Evolutionary conservation across 805 yeast genomes (phyloP).

Genomic region (Maudiozyma pseudohumilis): DNA sequence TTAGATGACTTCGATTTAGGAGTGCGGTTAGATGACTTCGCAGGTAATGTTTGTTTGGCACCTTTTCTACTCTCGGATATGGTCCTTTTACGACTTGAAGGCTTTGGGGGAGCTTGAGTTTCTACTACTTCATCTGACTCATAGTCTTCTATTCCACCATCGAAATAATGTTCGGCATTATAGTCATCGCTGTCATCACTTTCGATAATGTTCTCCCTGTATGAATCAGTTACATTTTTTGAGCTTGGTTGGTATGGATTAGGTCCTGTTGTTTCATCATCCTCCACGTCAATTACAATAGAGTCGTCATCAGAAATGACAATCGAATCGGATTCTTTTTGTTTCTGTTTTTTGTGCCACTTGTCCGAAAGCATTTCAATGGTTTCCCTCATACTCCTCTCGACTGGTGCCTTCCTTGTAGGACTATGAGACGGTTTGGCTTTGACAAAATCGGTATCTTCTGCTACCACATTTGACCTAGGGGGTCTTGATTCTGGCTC

Average conservation of each 20-base stretch:
- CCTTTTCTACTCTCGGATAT: neutral
- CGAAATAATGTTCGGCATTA: neutral
- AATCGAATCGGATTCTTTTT: conserved; percentile 9
- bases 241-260: too few relatives aligned
- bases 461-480: too few relatives aligned
- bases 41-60: too few relatives aligned
- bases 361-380: neutral
- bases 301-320: conserved; percentile 3
- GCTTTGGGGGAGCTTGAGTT: neutral
- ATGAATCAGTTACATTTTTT: too few relatives aligned
- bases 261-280: too few relatives aligned
- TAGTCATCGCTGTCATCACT: neutral
- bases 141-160: neutral
- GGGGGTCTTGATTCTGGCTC: too few relatives aligned
- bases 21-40: conserved; percentile 7
- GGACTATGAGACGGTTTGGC: too few relatives aligned
- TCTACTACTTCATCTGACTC: neutral
- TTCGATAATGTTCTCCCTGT: too few relatives aligned
- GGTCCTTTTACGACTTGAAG: neutral
- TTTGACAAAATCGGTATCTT: neutral
- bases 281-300: conserved; percentile 3
- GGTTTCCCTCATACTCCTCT: neutral
- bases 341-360: neutral
- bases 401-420: neutral
- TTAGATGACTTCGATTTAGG: conserved; percentile 8